Evolutionary conservation across 2,329 filamentous ascomycete genomes (phyloP).

Genomic region (Fusarium sambucinum): DNA sequence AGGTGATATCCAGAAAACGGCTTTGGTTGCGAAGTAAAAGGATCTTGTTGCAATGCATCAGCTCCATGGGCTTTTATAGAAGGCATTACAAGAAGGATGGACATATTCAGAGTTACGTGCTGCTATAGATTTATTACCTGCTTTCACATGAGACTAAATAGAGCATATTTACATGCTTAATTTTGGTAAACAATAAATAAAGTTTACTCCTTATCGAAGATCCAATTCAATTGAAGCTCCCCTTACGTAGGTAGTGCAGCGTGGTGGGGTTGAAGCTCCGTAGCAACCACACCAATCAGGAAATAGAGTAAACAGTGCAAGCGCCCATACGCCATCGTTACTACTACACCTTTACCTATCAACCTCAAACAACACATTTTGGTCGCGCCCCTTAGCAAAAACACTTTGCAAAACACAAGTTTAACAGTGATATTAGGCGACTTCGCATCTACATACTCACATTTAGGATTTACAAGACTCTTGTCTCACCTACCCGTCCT

Average conservation of each 20-base stretch:
- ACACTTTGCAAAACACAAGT: conserved; percentile 16
- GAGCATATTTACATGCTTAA: neutral
- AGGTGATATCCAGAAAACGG: neutral
- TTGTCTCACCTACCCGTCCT: conserved; percentile 35
- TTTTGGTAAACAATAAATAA: neutral
- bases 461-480: conserved; percentile 13
- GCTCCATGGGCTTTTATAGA: neutral
- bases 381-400: conserved; percentile 13
- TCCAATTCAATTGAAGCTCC: neutral
- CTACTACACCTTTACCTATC: conserved; percentile 31
- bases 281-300: conserved; percentile 52
- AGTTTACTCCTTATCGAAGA: conserved; percentile 1
- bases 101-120: neutral
- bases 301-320: conserved; percentile 49
- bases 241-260: neutral
- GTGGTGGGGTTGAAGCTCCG: conserved; percentile 46
- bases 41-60: neutral
- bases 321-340: conserved; percentile 33
- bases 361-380: conserved; percentile 32
- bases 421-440: conserved; percentile 22
- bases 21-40: neutral
- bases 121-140: neutral
- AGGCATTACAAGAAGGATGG: neutral
- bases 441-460: conserved; percentile 18
- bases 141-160: neutral